These are phyloP conservation scores for Neonectria punicea DNA, from an alignment of 2,329 filamentous ascomycete genomes.

Conservation along the genomic window DNA sequence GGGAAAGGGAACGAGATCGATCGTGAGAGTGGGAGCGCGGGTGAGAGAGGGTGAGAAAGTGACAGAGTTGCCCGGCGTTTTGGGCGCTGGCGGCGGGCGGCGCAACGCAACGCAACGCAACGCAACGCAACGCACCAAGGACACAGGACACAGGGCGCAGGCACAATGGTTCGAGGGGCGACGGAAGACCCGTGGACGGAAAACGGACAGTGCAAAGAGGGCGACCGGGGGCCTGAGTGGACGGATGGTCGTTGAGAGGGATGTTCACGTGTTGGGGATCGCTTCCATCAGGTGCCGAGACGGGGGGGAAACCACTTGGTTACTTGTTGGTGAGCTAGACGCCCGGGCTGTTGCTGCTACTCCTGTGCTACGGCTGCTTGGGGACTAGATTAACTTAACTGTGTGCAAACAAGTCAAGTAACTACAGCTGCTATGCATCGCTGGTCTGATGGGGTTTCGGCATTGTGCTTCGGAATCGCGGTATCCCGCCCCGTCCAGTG, in stretches of 20 bases:
- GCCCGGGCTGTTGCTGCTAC: background rate
- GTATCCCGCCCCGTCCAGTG: slow-evolving; percentile 3
- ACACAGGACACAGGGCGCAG: slow-evolving; percentile 21
- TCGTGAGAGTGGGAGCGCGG: slow-evolving; percentile 17
- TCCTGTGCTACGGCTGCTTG: background rate
- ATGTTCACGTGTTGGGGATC: slow-evolving; percentile 44
- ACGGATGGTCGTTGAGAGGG: slow-evolving; percentile 41
- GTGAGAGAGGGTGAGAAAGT: slow-evolving; percentile 23
- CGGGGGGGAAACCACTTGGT: slow-evolving; percentile 19
- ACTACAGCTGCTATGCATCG: background rate
- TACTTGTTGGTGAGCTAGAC: slow-evolving; percentile 11
- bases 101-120: background rate
- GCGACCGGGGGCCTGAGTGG: slow-evolving; percentile 31
- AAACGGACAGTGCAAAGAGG: slow-evolving; percentile 22
- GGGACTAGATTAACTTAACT: background rate
- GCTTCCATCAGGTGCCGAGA: slow-evolving; percentile 37
- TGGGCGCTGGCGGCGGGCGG: slow-evolving; percentile 16
- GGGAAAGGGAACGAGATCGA: slow-evolving; percentile 13
- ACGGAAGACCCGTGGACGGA: slow-evolving; percentile 2
- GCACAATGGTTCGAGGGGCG: slow-evolving; percentile 28
- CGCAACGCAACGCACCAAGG: background rate
- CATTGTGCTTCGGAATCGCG: slow-evolving; percentile 14
- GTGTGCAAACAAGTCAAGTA: background rate
- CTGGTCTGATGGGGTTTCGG: slow-evolving; percentile 14
- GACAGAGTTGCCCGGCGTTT: slow-evolving; percentile 17